Conservation (phyloP, 106 monocot genomes). For the Apostasia ramifera region DNA sequence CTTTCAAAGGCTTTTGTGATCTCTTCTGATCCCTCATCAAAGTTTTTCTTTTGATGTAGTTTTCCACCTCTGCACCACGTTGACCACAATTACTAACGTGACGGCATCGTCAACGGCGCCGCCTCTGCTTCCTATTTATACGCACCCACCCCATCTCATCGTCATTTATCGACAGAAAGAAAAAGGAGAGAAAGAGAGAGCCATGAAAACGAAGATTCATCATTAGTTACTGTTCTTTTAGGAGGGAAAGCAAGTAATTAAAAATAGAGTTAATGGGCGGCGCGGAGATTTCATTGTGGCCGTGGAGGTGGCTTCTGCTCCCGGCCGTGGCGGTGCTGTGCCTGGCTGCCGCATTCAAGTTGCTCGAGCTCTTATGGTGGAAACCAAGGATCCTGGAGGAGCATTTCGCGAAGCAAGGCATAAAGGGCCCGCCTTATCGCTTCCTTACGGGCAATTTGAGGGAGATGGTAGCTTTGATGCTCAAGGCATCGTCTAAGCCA, state of each 20-base stretch:
- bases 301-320: slow-evolving; percentile 13
- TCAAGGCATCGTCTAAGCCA: slow-evolving; percentile 55
- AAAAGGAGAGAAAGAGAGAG: neutral
- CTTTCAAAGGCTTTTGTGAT: too few relatives aligned
- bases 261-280: neutral
- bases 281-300: slow-evolving; percentile 12
- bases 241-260: too few relatives aligned
- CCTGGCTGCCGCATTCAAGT: slow-evolving; percentile 25
- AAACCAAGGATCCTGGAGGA: slow-evolving; percentile 40
- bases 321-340: slow-evolving; percentile 4
- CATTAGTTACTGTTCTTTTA: too few relatives aligned
- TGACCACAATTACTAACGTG: neutral
- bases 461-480: slow-evolving; percentile 67
- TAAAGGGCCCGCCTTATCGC: slow-evolving; percentile 60
- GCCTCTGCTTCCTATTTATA: slow-evolving; percentile 11
- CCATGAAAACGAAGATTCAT: neutral
- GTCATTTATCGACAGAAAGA: neutral
- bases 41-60: too few relatives aligned
- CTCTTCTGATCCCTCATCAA: too few relatives aligned
- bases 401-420: slow-evolving; percentile 68
- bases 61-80: too few relatives aligned
- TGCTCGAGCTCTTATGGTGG: slow-evolving; percentile 65
- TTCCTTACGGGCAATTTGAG: slow-evolving; percentile 62
- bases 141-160: slow-evolving; percentile 10
- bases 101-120: slow-evolving; percentile 31